Base-by-base conservation (phyloP, 306 rosid genomes). In the Rosa lucieae region DNA sequence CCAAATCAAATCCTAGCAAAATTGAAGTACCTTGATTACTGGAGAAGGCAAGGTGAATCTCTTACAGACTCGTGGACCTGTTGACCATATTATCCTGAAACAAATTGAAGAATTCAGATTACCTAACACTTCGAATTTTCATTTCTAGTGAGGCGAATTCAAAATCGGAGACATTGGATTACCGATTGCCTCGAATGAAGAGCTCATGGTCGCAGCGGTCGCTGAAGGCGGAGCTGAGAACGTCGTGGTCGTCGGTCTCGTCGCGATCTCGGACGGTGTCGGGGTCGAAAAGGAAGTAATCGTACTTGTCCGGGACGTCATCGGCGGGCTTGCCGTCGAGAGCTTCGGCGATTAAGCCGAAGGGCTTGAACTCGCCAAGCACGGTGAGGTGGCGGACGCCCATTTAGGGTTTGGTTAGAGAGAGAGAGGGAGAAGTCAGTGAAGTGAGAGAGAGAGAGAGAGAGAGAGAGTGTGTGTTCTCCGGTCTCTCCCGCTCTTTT, bases 311-410 rank as follows among this genome's bases (percentile, higher is more conserved):
- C 2, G 87, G 78, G 73, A 84, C 90, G 2, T 80, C 67, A 74
- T 88, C 93, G 13, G 87, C 74, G 59, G 90, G 85, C 82, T 94
- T 92, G 18, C 98, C 97, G 66, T 92, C 98, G 29, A 94, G 89
- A 61, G 96, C 94, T 88, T 94, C 98, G 58, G 97, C 98, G n/a
- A 94, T 85, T 74, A 94, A 84, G 26, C 98, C 98, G 61, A 92
- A 92, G 3, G 98, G 97, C 87, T 94, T 92, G 91, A 94, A 94
- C 84, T 89, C 97, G 77, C 99, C 99, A 9, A 94, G 95, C 72
- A 94, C 89, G 6, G 93, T 82, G 80, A 94, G 87, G 32, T 80
- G 76, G 59, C 97, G 97, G n/a, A 76, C 89, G 82, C 90, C 92
- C 97, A 90, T 87, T 78, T 48, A 62, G 49, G 51, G 70, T 32